Base-by-base conservation (phyloP, 768 basidiomycete genomes). In the Solioccasus polychromus region DNA sequence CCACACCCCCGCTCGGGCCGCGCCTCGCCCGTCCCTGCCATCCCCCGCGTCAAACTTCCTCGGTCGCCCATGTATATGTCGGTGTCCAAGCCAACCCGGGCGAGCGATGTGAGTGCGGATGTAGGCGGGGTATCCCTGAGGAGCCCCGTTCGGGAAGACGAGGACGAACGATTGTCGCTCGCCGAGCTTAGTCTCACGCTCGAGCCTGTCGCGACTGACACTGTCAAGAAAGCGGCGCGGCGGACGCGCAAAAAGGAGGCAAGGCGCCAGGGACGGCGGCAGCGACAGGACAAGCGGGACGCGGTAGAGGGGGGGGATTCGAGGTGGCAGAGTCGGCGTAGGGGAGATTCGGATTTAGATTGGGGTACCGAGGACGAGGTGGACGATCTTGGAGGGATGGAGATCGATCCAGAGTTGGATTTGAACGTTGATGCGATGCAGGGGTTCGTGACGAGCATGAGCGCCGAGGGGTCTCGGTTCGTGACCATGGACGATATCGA, bases 401-500 rank as follows among this genome's bases (percentile, higher is more conserved):
- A 78, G 2, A 60, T 88, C 17, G 87, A 89, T 48, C 66, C 70
- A 0, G 84, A 87, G 19, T 40, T 82, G 32, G 72, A 72, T 8
- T 31, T 74, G 9, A 69, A 74, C 52, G 32, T 70, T 35, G 59
- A 62, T 3, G 78, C 77, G 18, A 77, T 87, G 82, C 60, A 63
- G 47, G 58, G 64, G 12, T 86, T 86, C 47, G 68, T 77, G 32
- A 57, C 68, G 39, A 73, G 82, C 5, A 73, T 78, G 71, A 64
- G 76, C 46, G 71, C 51, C 8, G 61, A 71, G 18, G 80, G 77
- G 6, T 73, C 72, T 4, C 53, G 48, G 35, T 72, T 74, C 50
- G 64, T 76, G 36, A 83, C 82, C n/a, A 79, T 82, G 66, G 84
- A 82, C 55, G 87, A 90, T 63, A 55, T 88, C 18, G 74, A 68